phyloP scores from a whole-genome alignment of 2,329 filamentous ascomycete genomes.

The Botrytis squamosa region DNA sequence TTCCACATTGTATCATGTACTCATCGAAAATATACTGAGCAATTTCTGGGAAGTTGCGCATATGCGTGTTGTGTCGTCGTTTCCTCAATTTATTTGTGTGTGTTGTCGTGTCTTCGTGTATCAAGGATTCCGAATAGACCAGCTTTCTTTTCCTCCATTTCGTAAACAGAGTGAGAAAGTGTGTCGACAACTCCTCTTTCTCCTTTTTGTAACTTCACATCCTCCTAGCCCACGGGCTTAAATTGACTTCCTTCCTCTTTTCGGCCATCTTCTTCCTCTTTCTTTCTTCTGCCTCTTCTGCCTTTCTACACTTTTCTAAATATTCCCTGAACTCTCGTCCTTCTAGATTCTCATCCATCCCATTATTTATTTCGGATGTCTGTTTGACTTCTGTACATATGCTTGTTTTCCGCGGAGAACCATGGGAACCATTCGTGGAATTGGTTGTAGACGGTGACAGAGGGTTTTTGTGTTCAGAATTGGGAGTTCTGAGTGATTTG shows the following conservation, averaged over 20 bases:
- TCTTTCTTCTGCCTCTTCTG: constrained; percentile 17
- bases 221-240: constrained; percentile 30
- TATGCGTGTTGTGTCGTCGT: background rate
- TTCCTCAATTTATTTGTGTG: background rate
- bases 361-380: background rate
- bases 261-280: constrained; percentile 40
- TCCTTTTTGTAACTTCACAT: constrained; percentile 9
- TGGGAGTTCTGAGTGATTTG: background rate
- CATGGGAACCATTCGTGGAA: constrained; percentile 8
- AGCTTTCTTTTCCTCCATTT: background rate
- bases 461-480: constrained; percentile 11
- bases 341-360: background rate
- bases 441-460: constrained; percentile 17
- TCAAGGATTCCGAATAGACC: background rate
- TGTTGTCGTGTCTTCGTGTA: background rate
- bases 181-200: background rate
- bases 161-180: background rate
- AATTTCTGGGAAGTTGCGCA: background rate
- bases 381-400: background rate
- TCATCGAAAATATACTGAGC: background rate
- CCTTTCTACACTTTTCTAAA: constrained; percentile 19
- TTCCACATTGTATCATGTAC: background rate
- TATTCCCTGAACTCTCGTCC: constrained; percentile 14
- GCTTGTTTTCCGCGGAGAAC: background rate
- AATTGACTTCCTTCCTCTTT: constrained; percentile 46